phyloP scores from a whole-genome alignment of 106 monocot species.

The Ottelia alismoides region DNA sequence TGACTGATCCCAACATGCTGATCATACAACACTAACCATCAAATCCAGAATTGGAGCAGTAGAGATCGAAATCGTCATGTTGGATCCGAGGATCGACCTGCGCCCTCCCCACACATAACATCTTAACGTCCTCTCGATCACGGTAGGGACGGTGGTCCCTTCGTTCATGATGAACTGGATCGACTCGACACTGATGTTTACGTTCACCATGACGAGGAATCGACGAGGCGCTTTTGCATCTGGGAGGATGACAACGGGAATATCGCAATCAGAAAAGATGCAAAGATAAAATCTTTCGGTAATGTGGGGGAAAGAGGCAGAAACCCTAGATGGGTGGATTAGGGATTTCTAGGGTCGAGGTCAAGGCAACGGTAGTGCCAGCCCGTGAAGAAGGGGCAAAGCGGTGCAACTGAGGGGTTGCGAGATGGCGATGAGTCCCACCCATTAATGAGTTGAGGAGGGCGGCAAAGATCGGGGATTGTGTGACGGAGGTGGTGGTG shows the following conservation, averaged over 20 bases:
- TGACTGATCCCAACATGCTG: background rate
- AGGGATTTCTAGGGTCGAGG: conserved; percentile 19
- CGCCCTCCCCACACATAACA: conserved; percentile 47
- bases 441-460: background rate
- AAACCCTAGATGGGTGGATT: background rate
- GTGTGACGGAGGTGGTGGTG: too few species aligned
- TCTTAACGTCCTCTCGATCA: conserved; percentile 33
- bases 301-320: background rate
- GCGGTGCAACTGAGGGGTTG: background rate
- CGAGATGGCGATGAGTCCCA: background rate
- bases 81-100: conserved; percentile 46
- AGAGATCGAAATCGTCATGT: conserved; percentile 38
- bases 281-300: too few species aligned
- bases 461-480: background rate
- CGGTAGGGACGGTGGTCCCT: conserved; percentile 36
- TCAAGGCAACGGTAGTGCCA: conserved; percentile 28
- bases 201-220: conserved; percentile 51
- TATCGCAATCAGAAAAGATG: too few species aligned
- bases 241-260: background rate
- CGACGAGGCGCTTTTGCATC: background rate
- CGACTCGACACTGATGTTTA: conserved; percentile 51
- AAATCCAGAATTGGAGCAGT: conserved; percentile 18
- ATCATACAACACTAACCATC: conserved; percentile 1
- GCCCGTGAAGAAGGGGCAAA: conserved; percentile 11
- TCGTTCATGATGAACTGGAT: conserved; percentile 51